phyloP scores from a whole-genome alignment of 805 yeast genomes.

The Tetrapisispora namnaoensis region DNA sequence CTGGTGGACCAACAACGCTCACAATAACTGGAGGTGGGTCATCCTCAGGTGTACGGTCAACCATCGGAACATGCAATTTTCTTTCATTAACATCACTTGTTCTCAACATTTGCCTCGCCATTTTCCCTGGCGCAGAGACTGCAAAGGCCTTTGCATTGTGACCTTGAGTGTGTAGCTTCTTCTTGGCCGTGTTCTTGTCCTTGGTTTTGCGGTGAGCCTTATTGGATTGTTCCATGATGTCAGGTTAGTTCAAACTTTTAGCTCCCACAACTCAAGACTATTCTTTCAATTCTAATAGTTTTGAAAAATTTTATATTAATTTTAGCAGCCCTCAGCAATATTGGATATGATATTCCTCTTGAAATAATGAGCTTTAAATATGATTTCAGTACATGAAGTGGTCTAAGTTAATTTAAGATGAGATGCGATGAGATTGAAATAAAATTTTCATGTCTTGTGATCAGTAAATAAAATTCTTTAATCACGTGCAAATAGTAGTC shows the following conservation, averaged over 20 bases:
- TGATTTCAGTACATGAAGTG: too few species aligned
- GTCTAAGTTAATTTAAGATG: conserved; percentile 5
- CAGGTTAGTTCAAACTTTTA: not conserved
- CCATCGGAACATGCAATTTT: conserved; percentile 92
- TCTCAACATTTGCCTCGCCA: conserved; percentile 76
- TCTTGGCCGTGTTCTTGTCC: conserved; percentile 56
- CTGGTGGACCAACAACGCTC: conserved; percentile 98
- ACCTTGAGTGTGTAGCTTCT: conserved; percentile 83
- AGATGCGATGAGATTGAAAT: conserved; percentile 9
- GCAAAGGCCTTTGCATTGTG: conserved; percentile 77
- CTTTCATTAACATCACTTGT: conserved; percentile 73
- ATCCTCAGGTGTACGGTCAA: conserved; percentile 93
- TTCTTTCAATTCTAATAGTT: too few species aligned
- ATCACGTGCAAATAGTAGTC: too few species aligned
- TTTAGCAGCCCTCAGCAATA: too few species aligned
- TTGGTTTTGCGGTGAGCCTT: conserved; percentile 70
- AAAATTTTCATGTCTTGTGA: conserved; percentile 8
- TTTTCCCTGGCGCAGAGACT: conserved; percentile 74
- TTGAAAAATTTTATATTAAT: too few species aligned
- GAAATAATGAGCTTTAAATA: too few species aligned
- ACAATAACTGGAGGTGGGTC: conserved; percentile 95
- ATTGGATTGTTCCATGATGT: conserved; percentile 50
- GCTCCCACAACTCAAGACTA: not conserved
- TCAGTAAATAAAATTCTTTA: too few species aligned
- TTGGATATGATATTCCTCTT: too few species aligned